phyloP scores from a whole-genome alignment of 1,284 basidiomycete genomes.

The Lignosus rhinocerotis region DNA sequence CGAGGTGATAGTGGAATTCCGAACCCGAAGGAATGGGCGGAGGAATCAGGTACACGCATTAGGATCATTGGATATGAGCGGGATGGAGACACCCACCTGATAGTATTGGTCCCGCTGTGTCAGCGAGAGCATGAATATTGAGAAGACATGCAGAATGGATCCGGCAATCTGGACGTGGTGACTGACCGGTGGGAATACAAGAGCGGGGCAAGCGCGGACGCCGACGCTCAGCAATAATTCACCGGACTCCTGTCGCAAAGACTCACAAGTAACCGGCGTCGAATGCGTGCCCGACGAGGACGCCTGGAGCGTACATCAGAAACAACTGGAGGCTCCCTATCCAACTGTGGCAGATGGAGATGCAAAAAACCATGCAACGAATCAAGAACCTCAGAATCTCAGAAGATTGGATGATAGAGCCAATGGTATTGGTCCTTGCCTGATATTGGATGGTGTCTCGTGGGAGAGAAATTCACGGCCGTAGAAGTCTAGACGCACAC shows the following conservation, averaged over 20 bases:
- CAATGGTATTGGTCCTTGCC: conserved; percentile 29
- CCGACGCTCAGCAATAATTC: background rate
- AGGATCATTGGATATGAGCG: background rate
- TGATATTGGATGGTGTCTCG: conserved; percentile 47
- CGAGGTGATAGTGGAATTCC: no score
- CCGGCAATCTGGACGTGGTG: conserved; percentile 31
- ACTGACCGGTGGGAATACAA: conserved; percentile 4
- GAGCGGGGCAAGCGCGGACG: background rate
- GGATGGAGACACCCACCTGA: conserved; percentile 24
- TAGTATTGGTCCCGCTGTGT: conserved; percentile 33
- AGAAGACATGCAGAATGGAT: conserved; percentile 33
- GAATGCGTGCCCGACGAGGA: conserved; percentile 35
- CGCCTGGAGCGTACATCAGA: conserved; percentile 35
- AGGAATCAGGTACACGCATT: background rate
- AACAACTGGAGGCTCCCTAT: conserved; percentile 38
- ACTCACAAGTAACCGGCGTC: conserved; percentile 40
- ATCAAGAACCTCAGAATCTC: background rate
- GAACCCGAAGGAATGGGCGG: no score
- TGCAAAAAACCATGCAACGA: conserved; percentile 16
- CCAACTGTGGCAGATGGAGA: conserved; percentile 40
- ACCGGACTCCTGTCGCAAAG: background rate
- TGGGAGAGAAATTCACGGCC: conserved; percentile 44
- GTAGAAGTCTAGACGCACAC: conserved; percentile 41
- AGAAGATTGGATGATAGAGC: background rate
- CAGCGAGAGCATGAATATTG: conserved; percentile 39